Conservation (phyloP, 1,284 basidiomycete species). For the Mixia osmundae region DNA sequence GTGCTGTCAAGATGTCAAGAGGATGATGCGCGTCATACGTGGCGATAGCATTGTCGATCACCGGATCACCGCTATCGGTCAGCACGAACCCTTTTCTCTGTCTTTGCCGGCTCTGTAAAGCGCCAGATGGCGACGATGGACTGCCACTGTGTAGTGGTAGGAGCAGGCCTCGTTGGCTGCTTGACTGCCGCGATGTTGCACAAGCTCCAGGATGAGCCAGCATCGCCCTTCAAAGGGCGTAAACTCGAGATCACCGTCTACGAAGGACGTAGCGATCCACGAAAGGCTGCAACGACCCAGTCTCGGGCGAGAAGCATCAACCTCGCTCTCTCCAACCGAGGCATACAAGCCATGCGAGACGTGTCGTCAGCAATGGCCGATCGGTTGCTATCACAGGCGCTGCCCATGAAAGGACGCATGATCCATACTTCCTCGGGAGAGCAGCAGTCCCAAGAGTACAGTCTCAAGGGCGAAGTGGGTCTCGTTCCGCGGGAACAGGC, state of each 20-base stretch:
- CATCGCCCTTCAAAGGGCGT: constrained; percentile 9
- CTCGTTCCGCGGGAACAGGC: background rate
- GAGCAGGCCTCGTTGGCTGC: constrained; percentile 86
- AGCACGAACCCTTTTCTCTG: too few relatives aligned
- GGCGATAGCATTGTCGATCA: too few relatives aligned
- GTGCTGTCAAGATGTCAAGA: too few relatives aligned
- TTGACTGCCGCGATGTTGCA: constrained; percentile 67
- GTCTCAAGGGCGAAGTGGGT: constrained; percentile 57
- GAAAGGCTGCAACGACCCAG: background rate
- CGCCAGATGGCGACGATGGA: too few relatives aligned
- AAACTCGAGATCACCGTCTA: background rate
- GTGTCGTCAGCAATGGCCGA: constrained; percentile 51
- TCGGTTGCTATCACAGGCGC: constrained; percentile 49
- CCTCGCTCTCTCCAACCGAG: constrained; percentile 79
- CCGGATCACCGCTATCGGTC: too few relatives aligned
- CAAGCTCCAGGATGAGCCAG: constrained; percentile 46
- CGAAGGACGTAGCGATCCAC: constrained; percentile 5
- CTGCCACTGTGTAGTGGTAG: too few relatives aligned
- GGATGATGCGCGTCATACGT: too few relatives aligned
- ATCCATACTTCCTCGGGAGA: constrained; percentile 34
- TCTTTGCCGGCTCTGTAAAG: too few relatives aligned
- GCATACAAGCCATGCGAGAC: constrained; percentile 59
- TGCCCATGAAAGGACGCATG: constrained; percentile 90
- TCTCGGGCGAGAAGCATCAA: constrained; percentile 54
- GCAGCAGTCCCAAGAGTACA: constrained; percentile 60